These are phyloP conservation scores for Chamaenerion angustifolium DNA, from an alignment of 345 rosid genomes.

Conservation along the genomic window DNA sequence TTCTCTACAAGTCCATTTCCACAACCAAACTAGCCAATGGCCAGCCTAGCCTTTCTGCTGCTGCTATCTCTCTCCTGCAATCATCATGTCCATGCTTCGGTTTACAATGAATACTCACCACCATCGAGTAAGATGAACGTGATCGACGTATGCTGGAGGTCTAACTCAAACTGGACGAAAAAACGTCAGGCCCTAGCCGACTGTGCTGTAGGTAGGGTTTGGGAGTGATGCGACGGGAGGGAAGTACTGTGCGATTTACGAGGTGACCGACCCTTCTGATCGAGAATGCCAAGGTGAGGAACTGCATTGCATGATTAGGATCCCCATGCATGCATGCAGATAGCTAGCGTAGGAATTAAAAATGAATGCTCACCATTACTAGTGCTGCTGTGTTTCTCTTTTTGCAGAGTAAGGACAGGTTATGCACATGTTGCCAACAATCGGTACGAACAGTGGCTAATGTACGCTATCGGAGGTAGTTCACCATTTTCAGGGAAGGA, in stretches of 20 bases:
- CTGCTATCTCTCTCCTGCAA: slow-evolving; percentile 3
- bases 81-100: background rate
- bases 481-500: slow-evolving; percentile 94
- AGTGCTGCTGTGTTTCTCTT: too few species aligned
- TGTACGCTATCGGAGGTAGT: slow-evolving; percentile 95
- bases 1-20: too few species aligned
- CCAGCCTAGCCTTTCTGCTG: slow-evolving; percentile 10
- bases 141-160: slow-evolving; percentile 75
- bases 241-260: slow-evolving; percentile 53
- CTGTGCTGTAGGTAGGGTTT: slow-evolving; percentile 65
- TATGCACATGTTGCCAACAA: slow-evolving; percentile 94
- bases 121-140: slow-evolving; percentile 22
- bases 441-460: slow-evolving; percentile 75
- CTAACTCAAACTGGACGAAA: slow-evolving; percentile 44
- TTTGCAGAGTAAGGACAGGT: slow-evolving; percentile 64
- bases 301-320: too few species aligned
- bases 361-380: too few species aligned
- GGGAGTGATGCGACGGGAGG: slow-evolving; percentile 65
- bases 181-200: slow-evolving; percentile 58
- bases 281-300: too few species aligned
- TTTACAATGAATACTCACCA: background rate
- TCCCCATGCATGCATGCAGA: too few species aligned
- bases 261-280: slow-evolving; percentile 35
- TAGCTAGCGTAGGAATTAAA: too few species aligned
- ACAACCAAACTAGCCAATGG: slow-evolving; percentile 13